Base-by-base conservation (phyloP, 2,329 filamentous ascomycete species). In the Trichothecium sympodiale region DNA sequence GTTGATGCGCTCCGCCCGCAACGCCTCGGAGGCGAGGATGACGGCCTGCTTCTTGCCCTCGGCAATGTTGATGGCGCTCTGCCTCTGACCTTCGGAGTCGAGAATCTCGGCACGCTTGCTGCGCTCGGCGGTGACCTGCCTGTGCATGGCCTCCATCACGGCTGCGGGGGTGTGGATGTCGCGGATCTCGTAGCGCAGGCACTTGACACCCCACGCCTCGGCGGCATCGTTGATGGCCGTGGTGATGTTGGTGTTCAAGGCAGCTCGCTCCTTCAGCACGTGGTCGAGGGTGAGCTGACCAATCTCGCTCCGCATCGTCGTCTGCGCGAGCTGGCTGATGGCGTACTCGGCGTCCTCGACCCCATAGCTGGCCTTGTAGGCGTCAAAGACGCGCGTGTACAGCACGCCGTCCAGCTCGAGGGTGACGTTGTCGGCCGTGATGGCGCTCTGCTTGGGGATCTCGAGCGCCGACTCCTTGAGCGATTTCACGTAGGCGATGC, bases 271-370 rank as follows among this genome's bases (percentile, higher is more conserved):
- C 59, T 96, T 96, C 39, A 98, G 74, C 31, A 98, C 91, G 62
- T 98, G 89, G 61, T 98, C 91, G 49, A 98, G 82, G 1, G 86
- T 84, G 41, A 98, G 72, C 60, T 96, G 91, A 45, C 91, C 91
- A 51, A 98, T 98, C 61, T 98, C 91, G 52, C 83, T 93, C 51
- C 91, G 86, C 91, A 98, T 98, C 1, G 91, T 96, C 9, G 91
- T 98, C 64, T 98, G 91, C 13, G 91, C 91, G 32, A 98, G 80
- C 57, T 98, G 91, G 8, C 85, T 91, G 56, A 98, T 96, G 59
- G 91, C 91, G 60, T 98, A 98, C 59, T 98, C 91, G 43, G 91
- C 89, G 55, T 98, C 91, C 63, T 98, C 91, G 23, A 98, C 91
- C 27, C 91, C 91, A 57, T 98, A 98, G 61, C 87, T 94, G 14